Percentiles rank a stretch among this genome's conserved stretches.
These are phyloP conservation scores for Alliaria petiolata DNA, from an alignment of 345 rosid genomes.

Conservation along the genomic window DNA sequence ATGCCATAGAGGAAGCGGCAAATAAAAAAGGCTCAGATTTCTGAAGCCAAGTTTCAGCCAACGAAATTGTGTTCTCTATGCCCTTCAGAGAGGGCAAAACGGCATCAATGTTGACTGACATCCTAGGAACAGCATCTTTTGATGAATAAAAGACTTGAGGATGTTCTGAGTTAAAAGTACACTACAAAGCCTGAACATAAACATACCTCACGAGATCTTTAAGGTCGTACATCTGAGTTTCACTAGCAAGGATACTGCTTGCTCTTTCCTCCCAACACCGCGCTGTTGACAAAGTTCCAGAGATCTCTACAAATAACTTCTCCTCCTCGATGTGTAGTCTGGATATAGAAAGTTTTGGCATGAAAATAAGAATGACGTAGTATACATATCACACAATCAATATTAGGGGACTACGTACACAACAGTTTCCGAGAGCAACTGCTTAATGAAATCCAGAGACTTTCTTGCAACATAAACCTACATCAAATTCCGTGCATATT, in stretches of 20 bases:
- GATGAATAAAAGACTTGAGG: slow-evolving; percentile 1
- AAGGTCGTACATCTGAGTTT: slow-evolving; percentile 63
- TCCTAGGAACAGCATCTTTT: slow-evolving; percentile 43
- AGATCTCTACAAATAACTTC: slow-evolving; percentile 46
- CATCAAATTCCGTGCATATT: slow-evolving; percentile 14
- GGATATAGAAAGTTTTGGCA: slow-evolving; percentile 21
- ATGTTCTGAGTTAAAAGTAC: not conserved
- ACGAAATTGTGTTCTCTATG: slow-evolving; percentile 45
- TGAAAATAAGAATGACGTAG: not conserved
- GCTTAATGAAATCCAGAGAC: slow-evolving; percentile 57
- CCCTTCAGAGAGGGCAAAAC: slow-evolving; percentile 55
- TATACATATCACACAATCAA: not conserved
- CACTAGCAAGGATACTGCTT: slow-evolving; percentile 39
- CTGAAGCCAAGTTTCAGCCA: slow-evolving; percentile 71
- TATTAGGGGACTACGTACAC: slow-evolving; percentile 43
- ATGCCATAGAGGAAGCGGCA: slow-evolving; percentile 23
- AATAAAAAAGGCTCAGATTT: slow-evolving; percentile 53
- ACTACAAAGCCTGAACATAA: not conserved
- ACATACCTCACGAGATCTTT: slow-evolving; percentile 69
- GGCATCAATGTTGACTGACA: slow-evolving; percentile 48
- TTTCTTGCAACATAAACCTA: slow-evolving; percentile 57
- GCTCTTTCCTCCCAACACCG: slow-evolving; percentile 75
- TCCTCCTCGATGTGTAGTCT: slow-evolving; percentile 72
- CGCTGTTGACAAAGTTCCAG: slow-evolving; percentile 54
- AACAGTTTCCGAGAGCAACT: slow-evolving; percentile 54